Evolutionary conservation across 2,329 filamentous ascomycete species (phyloP), one percentile per base, ranked within the genome.

Genomic region (Anthostomella pinea): DNA sequence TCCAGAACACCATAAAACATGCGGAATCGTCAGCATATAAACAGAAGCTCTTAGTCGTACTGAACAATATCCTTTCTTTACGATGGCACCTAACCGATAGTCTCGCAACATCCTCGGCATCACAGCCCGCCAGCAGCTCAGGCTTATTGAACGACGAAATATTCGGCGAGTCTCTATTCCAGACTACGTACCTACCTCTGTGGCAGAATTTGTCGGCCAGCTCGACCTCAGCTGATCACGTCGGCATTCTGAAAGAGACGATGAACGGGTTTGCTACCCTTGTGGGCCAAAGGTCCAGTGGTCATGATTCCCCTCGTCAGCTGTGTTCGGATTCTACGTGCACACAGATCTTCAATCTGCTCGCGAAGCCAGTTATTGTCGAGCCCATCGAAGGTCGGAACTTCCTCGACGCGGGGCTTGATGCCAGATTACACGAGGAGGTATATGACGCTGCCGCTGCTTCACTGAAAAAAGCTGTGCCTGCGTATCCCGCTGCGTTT

Each of bases 1-100:
- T 77, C 21, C 70, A 70, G 39, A 67, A 69, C 34, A 72, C 71
- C 22, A 54, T 80, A 8, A 67, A 66, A 20, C 67, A 75, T 40
- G 65, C 70, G 1, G 73, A 73, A 47, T 72, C 72, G 1, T 54
- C 65, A 4, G 59, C 64, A 3, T 75, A 79, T 41, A 69, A 67
- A 19, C 65, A 67, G n/a, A 71, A 77, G 39, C 62, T 79, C 2
- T 49, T 79, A 2, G 66, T 67, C 13, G 59, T 79, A 2, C 48
- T 79, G 5, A 71, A 73, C 33, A 69, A 73, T 1, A 55, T 77
- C 6, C 56, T 80, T 8, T 35, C 45, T 8, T 39, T 59, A 26
- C 49, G 58, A 38, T 46, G 49, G 19, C 46, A 47, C 16, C 33
- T 60, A 4, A 24, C 40, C 27, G 37, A 46, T 21, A 43, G 33